phyloP scores from a whole-genome alignment of 23 red algal species.

The Rhodosorus marinus region DNA sequence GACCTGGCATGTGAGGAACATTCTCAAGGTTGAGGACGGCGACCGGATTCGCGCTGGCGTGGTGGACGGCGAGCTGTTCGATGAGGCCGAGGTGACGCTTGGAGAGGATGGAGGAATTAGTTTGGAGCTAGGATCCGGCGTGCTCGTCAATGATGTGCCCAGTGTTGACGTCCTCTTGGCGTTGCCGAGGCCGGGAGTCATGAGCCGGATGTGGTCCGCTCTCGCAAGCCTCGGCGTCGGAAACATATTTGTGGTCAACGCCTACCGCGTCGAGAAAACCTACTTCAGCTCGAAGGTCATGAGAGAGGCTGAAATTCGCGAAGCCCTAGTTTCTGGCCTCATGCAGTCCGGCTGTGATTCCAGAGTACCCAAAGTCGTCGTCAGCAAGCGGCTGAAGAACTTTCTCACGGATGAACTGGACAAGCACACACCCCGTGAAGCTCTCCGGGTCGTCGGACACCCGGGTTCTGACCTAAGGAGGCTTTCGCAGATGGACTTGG shows the following conservation, averaged over 20 bases:
- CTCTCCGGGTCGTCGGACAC: slow-evolving; percentile 23
- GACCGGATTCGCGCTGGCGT: neutral
- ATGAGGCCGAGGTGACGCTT: neutral
- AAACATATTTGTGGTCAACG: slow-evolving; percentile 13
- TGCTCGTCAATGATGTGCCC: neutral
- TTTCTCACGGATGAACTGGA: slow-evolving; percentile 2
- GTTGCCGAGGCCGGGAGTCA: slow-evolving; percentile 38
- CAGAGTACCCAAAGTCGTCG: slow-evolving; percentile 9
- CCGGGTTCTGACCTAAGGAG: neutral
- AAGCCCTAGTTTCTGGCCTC: slow-evolving; percentile 20
- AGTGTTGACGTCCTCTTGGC: slow-evolving; percentile 29
- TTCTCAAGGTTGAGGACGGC: neutral
- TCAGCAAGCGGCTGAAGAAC: slow-evolving; percentile 6
- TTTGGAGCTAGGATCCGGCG: neutral
- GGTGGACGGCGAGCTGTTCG: neutral
- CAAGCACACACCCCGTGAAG: neutral
- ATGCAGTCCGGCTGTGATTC: slow-evolving; percentile 22
- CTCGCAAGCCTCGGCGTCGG: slow-evolving; percentile 26
- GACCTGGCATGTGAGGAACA: neutral
- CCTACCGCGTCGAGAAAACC: slow-evolving; percentile 26
- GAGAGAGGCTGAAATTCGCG: neutral
- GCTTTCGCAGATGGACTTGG: neutral
- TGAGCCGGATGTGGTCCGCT: slow-evolving; percentile 12
- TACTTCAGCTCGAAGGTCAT: slow-evolving; percentile 40
- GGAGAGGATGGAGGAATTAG: neutral